Evolutionary conservation across 495 filamentous ascomycete species (phyloP).

Genomic region (Xanthoparmelia taractica): DNA sequence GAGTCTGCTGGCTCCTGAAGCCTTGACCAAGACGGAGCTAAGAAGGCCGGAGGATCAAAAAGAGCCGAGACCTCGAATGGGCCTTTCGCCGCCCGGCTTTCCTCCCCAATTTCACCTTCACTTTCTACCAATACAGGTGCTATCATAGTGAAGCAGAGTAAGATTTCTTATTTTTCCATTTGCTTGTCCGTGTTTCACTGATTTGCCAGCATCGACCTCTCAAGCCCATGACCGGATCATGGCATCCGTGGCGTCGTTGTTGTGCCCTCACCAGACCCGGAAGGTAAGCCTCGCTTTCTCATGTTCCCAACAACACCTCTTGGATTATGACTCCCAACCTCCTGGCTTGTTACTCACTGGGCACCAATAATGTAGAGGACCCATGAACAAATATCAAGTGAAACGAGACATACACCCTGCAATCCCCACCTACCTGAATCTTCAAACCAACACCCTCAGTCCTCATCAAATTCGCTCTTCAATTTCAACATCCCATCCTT

Average conservation of each 20-base stretch:
- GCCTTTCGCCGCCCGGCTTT: slow-evolving; percentile 1
- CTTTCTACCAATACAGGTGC: not conserved
- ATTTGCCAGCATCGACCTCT: not conserved
- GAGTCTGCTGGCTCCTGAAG: not conserved
- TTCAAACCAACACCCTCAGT: slow-evolving; percentile 23
- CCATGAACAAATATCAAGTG: slow-evolving; percentile 36
- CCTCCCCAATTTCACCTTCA: not conserved
- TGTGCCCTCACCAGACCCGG: slow-evolving; percentile 21
- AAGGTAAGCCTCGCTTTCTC: slow-evolving; percentile 15
- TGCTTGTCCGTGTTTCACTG: not conserved
- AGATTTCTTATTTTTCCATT: not conserved
- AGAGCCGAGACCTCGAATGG: slow-evolving; percentile 7
- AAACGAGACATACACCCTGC: slow-evolving; percentile 22
- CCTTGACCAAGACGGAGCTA: not conserved
- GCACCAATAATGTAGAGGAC: slow-evolving; percentile 29
- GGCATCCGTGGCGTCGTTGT: slow-evolving; percentile 20
- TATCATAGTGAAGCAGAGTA: not conserved
- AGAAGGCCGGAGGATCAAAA: slow-evolving; percentile 2
- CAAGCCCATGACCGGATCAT: slow-evolving; percentile 13
- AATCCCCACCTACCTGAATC: slow-evolving; percentile 20
- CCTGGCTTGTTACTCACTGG: slow-evolving; percentile 1
- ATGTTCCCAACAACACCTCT: slow-evolving; percentile 8
- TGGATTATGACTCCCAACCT: not conserved
- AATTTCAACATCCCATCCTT: slow-evolving; percentile 22
- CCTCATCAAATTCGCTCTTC: slow-evolving; percentile 19